These are phyloP conservation scores for Hymenoscyphus scutula DNA, from an alignment of 2,329 filamentous ascomycete species.

Conservation along the genomic window DNA sequence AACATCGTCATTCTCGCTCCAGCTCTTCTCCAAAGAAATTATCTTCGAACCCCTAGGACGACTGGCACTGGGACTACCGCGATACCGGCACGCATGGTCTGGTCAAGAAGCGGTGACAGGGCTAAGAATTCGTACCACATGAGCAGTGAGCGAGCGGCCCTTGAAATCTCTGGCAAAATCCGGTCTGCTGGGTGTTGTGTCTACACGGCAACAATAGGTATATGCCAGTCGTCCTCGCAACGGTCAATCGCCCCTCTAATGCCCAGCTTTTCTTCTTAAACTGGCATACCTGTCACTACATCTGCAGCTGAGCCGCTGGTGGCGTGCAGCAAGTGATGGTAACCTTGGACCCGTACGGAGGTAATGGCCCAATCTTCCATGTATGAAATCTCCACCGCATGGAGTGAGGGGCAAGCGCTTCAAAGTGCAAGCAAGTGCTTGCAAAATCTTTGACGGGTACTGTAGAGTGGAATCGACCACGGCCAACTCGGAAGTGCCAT, in stretches of 20 bases:
- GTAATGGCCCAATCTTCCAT: neutral
- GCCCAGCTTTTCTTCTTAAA: neutral
- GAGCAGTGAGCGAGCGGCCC: too few relatives aligned
- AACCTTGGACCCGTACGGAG: neutral
- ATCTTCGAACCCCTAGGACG: neutral
- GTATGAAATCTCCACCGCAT: neutral
- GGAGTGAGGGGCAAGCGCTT: neutral
- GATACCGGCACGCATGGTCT: neutral
- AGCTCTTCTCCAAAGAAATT: neutral
- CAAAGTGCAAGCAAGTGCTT: conserved; percentile 7
- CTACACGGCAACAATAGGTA: neutral
- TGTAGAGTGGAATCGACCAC: conserved; percentile 2
- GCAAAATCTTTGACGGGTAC: conserved; percentile 12
- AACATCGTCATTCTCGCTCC: neutral
- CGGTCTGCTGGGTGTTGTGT: neutral
- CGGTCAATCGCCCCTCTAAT: neutral
- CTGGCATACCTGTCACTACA: neutral
- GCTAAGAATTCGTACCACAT: neutral
- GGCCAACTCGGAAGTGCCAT: neutral
- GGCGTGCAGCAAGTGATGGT: neutral
- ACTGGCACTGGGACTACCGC: neutral
- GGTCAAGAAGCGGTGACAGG: neutral
- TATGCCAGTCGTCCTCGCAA: neutral
- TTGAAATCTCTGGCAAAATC: neutral
- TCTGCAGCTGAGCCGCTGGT: neutral